These are phyloP conservation scores for Solanum verrucosum DNA, from an alignment of 257 asterid species.

Conservation along the genomic window DNA sequence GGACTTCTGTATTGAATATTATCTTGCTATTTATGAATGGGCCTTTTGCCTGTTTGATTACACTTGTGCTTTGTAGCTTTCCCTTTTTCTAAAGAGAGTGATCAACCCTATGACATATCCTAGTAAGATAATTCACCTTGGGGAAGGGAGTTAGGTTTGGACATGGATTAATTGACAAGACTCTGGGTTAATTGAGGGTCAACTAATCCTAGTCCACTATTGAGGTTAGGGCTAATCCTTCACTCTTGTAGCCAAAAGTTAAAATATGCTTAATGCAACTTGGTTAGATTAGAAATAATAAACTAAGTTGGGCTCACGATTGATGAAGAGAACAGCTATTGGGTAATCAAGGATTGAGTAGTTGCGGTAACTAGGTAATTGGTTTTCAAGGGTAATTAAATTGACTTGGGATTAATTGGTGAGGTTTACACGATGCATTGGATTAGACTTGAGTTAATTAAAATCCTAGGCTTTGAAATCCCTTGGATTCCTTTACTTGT, in stretches of 20 bases:
- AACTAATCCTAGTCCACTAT: too few relatives aligned
- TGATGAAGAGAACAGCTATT: background rate
- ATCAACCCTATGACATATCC: background rate
- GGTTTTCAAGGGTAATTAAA: background rate
- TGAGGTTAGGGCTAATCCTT: too few relatives aligned
- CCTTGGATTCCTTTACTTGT: background rate
- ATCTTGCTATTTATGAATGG: background rate
- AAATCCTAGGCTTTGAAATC: background rate
- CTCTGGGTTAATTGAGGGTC: too few relatives aligned
- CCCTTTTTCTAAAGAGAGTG: background rate
- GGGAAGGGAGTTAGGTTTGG: background rate
- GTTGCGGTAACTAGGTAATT: background rate
- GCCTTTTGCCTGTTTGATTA: background rate
- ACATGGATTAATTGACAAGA: too few relatives aligned
- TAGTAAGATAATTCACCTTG: background rate
- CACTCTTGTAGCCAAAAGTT: too few relatives aligned
- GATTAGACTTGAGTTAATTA: background rate
- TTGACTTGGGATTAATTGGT: background rate
- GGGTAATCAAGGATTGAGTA: background rate
- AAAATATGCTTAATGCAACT: too few relatives aligned
- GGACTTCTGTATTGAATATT: background rate
- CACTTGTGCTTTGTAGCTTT: background rate
- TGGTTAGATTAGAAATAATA: background rate
- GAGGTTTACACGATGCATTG: background rate
- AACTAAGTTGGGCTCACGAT: background rate